Base-by-base conservation (phyloP, 306 rosid species). In the Ceratonia siliqua region DNA sequence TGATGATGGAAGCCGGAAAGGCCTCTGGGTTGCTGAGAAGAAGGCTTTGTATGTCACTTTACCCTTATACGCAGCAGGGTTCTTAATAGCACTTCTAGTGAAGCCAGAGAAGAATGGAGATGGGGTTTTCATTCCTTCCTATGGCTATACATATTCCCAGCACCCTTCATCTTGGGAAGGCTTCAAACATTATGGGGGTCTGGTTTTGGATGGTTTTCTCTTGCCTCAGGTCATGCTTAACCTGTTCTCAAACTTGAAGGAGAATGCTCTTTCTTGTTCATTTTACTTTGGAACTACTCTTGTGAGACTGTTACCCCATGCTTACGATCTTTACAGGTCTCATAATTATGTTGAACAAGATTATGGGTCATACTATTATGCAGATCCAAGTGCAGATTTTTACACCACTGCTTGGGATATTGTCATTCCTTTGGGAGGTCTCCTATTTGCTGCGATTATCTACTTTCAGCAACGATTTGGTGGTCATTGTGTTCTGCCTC, bases 161-260 rank as follows among this genome's bases (percentile, higher is more conserved):
- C 32, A 7, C 0, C 33, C 4, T 35, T 53, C 72, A 68, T 32
- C 54, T 58, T 68, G 81, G 83, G 72, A 41, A 36, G 57, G 67
- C 67, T 68, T 72, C 59, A 81, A 78, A 70, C 75, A 73, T 41
- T 82, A 57, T 17, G 67, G 62, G 48, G 81, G 73, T 15, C 79
- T 82, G 74, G 76, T 80, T 9, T 50, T 80, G 61, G 89, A 82
- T 53, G 76, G 77, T 9, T 86, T 84, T 80, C 82, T 86, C 43
- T 66, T 86, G 68, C 89, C 93, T 24, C 89, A 86, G 25, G 78
- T 86, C 59, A 43, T 77, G 48, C 65, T 84, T 42, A 84, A 82
- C 48, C 3, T 79, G 76, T 80, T 72, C 25, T 33, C 14, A 54
- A 85, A 67, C n/a, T 58, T 77, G 39, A 80, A 46, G 33, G 83